Base-by-base conservation (phyloP, 306 rosid species). In the Prinsepia uniflora region DNA sequence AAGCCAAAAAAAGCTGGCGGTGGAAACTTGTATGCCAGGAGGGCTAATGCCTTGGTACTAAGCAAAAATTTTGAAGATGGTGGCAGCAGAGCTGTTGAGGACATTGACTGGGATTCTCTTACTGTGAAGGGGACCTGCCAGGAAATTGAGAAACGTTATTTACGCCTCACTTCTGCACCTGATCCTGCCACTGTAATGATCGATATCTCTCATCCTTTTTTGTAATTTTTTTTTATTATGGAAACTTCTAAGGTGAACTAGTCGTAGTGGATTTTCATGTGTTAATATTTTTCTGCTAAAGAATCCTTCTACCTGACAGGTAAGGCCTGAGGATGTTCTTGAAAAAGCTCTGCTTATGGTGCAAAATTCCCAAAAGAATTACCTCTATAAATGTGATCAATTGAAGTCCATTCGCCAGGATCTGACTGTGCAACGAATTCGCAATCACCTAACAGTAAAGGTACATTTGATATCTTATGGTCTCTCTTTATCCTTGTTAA, bases 71-170 rank as follows among this genome's bases (percentile, higher is more conserved):
- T 91, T 79, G 99, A 95, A 73, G 86, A 91, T 55, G 88, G 87
- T 79, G 85, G 82, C 64, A 79, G 78, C 81, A 82, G 87, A 81
- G 99, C 99, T 75, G 99, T 95, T 75, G 99, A 95, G 81, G 99
- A 95, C 80, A 91, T 95, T 81, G 97, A 95, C 79, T 95, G 99
- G 99, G 99, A 95, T 84, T 84, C 99, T 72, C 92, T 95, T 74
- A 95, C 96, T 69, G 95, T 95, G 52, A 95, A 91, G 89, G 99
- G 99, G 79, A 89, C 96, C 24, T 95, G 97, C 86, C 96, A 87
- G 76, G 97, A 91, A 83, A 87, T 91, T 83, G 99, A 95, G 81
- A 95, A 91, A 81, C 90, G 92, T 18, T 95, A 95, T 77, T 86
- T 95, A 76, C 99, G 99, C 66, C 90, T 95, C 71, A 95, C 99